phyloP scores from a whole-genome alignment of 2,329 filamentous ascomycete genomes.

The Helicocarpus griseus region DNA sequence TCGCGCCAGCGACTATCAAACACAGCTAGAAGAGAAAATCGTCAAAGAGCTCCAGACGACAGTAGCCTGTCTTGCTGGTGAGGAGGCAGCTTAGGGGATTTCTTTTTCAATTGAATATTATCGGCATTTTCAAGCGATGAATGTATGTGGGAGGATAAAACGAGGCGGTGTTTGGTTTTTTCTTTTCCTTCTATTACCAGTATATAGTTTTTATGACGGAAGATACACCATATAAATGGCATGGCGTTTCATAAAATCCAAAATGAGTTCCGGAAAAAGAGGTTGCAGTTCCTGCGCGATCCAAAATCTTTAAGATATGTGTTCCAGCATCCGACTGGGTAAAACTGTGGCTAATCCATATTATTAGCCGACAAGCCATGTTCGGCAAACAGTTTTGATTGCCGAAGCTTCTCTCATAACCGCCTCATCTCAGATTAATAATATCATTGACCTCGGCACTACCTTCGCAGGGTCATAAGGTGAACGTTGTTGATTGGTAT shows the following conservation, averaged over 20 bases:
- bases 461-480: no score
- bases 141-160: neutral
- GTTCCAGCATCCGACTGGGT: no score
- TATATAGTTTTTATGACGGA: neutral
- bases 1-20: conserved; percentile 44
- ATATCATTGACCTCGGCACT: no score
- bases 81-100: conserved; percentile 21
- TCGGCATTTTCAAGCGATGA: neutral
- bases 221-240: neutral
- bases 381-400: no score
- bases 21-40: conserved; percentile 65
- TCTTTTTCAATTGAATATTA: neutral
- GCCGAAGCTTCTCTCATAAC: no score
- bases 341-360: no score
- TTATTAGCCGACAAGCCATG: no score
- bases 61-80: conserved; percentile 31
- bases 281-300: no score
- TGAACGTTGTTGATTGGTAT: no score
- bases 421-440: no score
- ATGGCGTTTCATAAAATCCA: neutral
- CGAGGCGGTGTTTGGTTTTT: neutral
- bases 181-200: neutral
- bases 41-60: conserved; percentile 56
- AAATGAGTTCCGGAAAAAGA: no score
- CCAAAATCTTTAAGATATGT: no score